Conservation (phyloP, 1,284 basidiomycete genomes). For the Ceratobasidium theobromae region DNA sequence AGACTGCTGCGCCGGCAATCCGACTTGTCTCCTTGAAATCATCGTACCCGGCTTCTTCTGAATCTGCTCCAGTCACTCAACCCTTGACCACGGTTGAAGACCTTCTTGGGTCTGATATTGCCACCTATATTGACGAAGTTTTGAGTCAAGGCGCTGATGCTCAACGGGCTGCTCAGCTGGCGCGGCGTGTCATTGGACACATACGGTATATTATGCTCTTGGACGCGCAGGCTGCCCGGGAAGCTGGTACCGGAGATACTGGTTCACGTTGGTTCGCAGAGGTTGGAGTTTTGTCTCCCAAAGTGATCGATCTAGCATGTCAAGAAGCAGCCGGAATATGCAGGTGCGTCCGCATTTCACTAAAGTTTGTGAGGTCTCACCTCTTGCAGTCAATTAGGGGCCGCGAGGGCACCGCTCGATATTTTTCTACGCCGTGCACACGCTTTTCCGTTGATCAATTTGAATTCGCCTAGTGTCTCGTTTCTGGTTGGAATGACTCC, state of each 20-base stretch:
- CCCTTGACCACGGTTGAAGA: conserved; percentile 42
- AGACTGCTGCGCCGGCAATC: conserved; percentile 42
- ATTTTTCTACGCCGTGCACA: conserved; percentile 64
- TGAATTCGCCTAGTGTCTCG: conserved; percentile 63
- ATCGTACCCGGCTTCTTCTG: conserved; percentile 64
- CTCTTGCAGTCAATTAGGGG: conserved; percentile 4
- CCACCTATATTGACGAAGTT: conserved; percentile 60
- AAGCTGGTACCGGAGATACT: conserved; percentile 41
- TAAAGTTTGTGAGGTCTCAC: background rate
- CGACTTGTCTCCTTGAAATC: conserved; percentile 62
- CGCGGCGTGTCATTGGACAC: conserved; percentile 52
- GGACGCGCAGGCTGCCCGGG: conserved; percentile 60
- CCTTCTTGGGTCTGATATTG: conserved; percentile 4
- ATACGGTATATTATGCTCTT: conserved; percentile 70
- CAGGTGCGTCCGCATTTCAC: conserved; percentile 48
- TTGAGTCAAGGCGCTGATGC: conserved; percentile 58
- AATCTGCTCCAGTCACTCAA: conserved; percentile 42
- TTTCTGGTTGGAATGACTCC: conserved; percentile 72
- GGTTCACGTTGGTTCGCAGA: conserved; percentile 72
- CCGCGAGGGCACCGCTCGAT: conserved; percentile 55
- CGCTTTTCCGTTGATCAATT: conserved; percentile 66
- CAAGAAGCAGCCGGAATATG: conserved; percentile 53
- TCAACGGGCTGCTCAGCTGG: conserved; percentile 59
- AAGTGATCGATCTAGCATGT: conserved; percentile 53
- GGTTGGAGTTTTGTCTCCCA: conserved; percentile 54